Percentiles rank a stretch among this genome's conserved stretches.
phyloP scores from a whole-genome alignment of 179 eudicot genomes.

The Heliamphora pulchella region DNA sequence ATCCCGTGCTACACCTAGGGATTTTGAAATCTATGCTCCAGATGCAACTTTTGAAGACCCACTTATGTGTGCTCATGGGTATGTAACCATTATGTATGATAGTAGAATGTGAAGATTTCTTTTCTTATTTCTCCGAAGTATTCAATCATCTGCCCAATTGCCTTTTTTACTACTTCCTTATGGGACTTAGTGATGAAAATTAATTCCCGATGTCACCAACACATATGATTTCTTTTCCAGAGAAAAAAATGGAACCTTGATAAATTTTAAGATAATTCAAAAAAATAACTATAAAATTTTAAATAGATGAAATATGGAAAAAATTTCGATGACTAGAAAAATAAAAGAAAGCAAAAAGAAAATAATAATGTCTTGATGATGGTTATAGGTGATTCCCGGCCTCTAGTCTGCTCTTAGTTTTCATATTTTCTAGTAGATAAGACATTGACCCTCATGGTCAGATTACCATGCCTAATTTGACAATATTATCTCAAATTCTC shows the following conservation, averaged over 20 bases:
- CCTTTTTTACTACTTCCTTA: background rate
- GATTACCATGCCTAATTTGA: no score
- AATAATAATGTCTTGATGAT: background rate
- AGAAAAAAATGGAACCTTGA: background rate
- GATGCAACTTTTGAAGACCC: constrained; percentile 86
- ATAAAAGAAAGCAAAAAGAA: no score
- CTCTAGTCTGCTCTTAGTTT: background rate
- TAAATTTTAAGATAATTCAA: no score
- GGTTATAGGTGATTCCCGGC: background rate
- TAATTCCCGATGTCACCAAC: no score
- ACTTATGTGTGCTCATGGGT: constrained; percentile 79
- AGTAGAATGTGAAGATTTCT: background rate
- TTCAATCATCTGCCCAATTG: background rate
- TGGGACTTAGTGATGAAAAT: background rate
- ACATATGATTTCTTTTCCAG: no score
- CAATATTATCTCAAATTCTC: no score
- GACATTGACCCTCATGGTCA: background rate
- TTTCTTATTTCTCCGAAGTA: background rate
- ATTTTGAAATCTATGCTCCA: constrained; percentile 67
- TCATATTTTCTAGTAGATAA: background rate
- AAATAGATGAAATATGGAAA: no score
- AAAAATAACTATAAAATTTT: no score
- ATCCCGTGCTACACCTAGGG: constrained; percentile 44
- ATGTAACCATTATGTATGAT: constrained; percentile 10
- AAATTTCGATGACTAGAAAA: no score